Conservation (phyloP, 1,139 yeast genomes). For the Candida neerlandica region DNA sequence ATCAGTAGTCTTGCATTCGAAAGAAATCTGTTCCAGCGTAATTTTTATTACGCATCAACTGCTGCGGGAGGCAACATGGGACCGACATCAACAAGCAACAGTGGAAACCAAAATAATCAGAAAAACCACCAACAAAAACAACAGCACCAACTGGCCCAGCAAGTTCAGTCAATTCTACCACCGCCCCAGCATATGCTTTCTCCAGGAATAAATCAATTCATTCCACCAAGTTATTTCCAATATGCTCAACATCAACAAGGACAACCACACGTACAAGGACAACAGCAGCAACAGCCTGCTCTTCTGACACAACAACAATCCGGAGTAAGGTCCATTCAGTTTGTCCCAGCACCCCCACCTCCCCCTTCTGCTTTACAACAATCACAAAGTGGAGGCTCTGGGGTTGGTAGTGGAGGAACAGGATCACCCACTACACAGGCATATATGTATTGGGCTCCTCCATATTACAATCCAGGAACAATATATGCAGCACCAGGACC, state of each 20-base stretch:
- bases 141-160: neutral
- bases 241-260: neutral
- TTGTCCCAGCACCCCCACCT: slow-evolving; percentile 6
- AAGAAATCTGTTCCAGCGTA: slow-evolving; percentile 37
- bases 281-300: neutral
- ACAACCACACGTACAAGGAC: neutral
- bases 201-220: neutral
- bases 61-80: neutral
- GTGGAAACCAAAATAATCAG: neutral
- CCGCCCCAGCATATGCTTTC: neutral
- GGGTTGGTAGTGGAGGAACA: neutral
- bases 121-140: neutral
- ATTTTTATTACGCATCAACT: slow-evolving; percentile 30
- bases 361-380: neutral
- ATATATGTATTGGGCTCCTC: slow-evolving; percentile 2
- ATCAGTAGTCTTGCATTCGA: slow-evolving; percentile 37
- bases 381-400: neutral
- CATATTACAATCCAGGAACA: neutral
- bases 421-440: neutral
- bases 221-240: neutral
- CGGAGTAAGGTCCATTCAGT: neutral
- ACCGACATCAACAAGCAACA: neutral
- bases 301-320: neutral
- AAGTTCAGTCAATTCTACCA: neutral
- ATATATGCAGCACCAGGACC: neutral